Base-by-base conservation (phyloP, 352 stramenopile genomes). In the Pythium biforme region DNA sequence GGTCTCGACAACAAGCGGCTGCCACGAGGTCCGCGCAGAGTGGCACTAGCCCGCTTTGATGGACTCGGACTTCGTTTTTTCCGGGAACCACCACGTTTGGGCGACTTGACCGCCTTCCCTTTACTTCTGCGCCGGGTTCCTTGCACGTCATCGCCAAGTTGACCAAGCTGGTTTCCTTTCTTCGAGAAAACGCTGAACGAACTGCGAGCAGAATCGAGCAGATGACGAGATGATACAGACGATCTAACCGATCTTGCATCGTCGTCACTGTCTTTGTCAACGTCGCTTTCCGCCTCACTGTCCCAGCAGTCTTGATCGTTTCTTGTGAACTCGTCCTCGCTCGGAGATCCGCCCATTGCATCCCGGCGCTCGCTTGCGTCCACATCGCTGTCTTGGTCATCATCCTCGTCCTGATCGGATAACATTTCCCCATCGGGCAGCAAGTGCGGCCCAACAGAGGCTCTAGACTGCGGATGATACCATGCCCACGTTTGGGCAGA, bases 401-500 rank as follows among this genome's bases (percentile, higher is more conserved):
- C 54, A 1, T 61, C 50, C 20, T 60, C 54, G 8, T 33, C 55
- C 14, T 8, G 6, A 15, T 22, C 22, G 3, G 29, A 19, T n/a
- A 43, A 14, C 1, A 15, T 17, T 37, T 45, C 54, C 20, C 54
- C 17, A 41, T 43, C 7, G 48, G 40, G 15, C 19, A 27, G 5
- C 7, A 43, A 19, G 2, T 17, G 47, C 4, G 47, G 10, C 10
- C 47, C 25, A 34, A 20, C 17, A 11, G 23, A 50, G 3, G 2
- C n/a, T 31, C 15, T 65, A 10, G 3, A 41, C 51, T 47, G 60
- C 23, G 22, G 68, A 26, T 43, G 57, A 37, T 75, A 49, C 79
- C 79, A 89, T 11, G 67, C 68, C 79, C 79, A 89, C 22, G 79
- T 89, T 51, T 85, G 76, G 4, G 79, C 72, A 5, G 79, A 79